Base-by-base conservation (phyloP, 1,284 basidiomycete genomes). In the Ceratobasidium sp. region DNA sequence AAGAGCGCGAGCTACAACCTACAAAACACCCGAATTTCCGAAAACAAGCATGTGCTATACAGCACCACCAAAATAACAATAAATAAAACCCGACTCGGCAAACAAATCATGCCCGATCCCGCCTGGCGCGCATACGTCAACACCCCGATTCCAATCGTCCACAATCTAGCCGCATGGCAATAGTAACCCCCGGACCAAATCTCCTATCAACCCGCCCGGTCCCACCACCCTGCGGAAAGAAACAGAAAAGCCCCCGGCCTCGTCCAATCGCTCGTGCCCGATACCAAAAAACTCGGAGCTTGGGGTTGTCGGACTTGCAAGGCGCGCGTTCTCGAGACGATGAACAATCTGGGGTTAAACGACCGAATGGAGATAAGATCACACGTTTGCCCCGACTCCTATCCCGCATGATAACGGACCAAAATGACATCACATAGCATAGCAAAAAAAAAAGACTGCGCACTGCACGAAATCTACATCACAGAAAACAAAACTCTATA, bases 401-500 rank as follows among this genome's bases (percentile, higher is more conserved):
- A 37, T 37, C 37, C 2, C 37, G 37, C 37, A 37, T 3, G 8
- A 37, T 37, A 37, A 37, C 37, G 37, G 37, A 8, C 37, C 11
- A 1, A 54, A 34, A 32, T 59, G 56, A 59, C 56, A 34, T 59
- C 56, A 34, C 34, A 11, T 34, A 11, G 34, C 9, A n/a, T 9
- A 9, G 52, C 13, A 54, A 54, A 54, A n/a, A 8, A 54, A 54
- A 9, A 1, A 54, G n/a, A 54, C 29, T 34, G 61, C 37, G 40
- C 61, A 43, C 61, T 64, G 37, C 43, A 44, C 40, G 61, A 64
- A 64, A 64, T 40, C 56, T 59, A 59, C 22, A 44, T 6, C 43
- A 64, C 29, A 46, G 44, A 54, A 43, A 57, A 69, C 34, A 29
- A 70, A 70, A 29, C 61, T 64, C 61, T 64, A 64, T 64, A 64